Base-by-base conservation (phyloP, 2,329 filamentous ascomycete genomes). In the Pyrenophora tritici-repentis region DNA sequence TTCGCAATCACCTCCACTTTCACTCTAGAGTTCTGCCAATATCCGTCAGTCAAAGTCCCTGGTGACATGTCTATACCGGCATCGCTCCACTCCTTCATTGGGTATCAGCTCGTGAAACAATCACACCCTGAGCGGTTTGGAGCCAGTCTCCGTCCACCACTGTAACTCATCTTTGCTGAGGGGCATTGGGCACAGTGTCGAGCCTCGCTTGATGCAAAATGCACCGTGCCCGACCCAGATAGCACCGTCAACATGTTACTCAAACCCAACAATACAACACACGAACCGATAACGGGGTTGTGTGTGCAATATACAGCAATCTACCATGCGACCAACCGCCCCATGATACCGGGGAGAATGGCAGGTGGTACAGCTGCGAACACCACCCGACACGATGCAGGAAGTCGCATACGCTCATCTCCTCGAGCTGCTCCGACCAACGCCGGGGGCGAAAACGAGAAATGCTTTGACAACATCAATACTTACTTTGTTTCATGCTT, bases 201-300 rank as follows among this genome's bases (percentile, higher is more conserved):
- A 44, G 41, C 24, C 13, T 13, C 9, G 38, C 29, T 31, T 39
- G 32, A 31, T 31, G 43, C 41, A 49, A 43, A 37, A 46, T 33
- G 54, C 52, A 53, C 47, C 40, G 44, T 56, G 50, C 50, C 16
- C 45, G 42, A 44, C 45, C 47, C 50, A 57, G 31, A 20, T 36
- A 47, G 38, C 20, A 31, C 42, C 32, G 18, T 44, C 34, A 24
- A n/a, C 38, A 29, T 42, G 36, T 36, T 32, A 26, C 32, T 36
- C 24, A n/a, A 18, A 43, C 20, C 32, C 24, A 38, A 29, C 26
- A 55, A 47, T 47, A 17, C 47, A 55, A 34, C 24, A 22, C 43
- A 29, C 9, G 5, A 20, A 32, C 24, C 16, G 36, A n/a, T 16
- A 47, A 33, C 43, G 46, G 43, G 32, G n/a, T 34, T 37, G 20